Conservation (phyloP, 805 yeast species). For the Pichia thaimueangensis region DNA sequence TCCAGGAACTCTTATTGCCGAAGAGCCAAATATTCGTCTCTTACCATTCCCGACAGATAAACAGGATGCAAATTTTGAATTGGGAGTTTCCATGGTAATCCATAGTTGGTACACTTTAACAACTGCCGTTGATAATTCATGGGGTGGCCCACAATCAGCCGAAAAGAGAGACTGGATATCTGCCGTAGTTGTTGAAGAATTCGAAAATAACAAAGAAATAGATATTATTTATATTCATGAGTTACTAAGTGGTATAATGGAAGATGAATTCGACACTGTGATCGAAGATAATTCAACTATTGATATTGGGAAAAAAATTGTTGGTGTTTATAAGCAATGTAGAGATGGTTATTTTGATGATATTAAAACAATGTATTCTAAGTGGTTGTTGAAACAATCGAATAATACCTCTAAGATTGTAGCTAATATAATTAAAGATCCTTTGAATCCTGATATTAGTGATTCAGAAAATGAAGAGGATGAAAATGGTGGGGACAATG, state of each 20-base stretch:
- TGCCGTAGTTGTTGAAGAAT: constrained; percentile 74
- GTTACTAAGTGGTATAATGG: constrained; percentile 80
- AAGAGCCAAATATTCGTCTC: constrained; percentile 19
- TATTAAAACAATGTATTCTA: constrained; percentile 54
- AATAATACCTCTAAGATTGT: constrained; percentile 28
- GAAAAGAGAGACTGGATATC: constrained; percentile 96
- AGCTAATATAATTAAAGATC: constrained; percentile 52
- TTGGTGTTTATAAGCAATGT: constrained; percentile 64
- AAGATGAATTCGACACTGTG: constrained; percentile 86
- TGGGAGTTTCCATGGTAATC: constrained; percentile 89
- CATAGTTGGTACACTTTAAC: constrained; percentile 83
- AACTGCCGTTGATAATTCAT: constrained; percentile 82
- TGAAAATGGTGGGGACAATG: constrained; percentile 35
- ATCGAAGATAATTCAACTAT: constrained; percentile 88
- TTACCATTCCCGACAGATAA: constrained; percentile 39
- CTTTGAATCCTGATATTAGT: constrained; percentile 48
- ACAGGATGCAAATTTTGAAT: constrained; percentile 80
- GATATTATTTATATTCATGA: constrained; percentile 81
- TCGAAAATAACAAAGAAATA: constrained; percentile 53
- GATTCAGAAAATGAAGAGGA: constrained; percentile 40
- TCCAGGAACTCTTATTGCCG: constrained; percentile 28
- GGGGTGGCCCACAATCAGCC: constrained; percentile 93
- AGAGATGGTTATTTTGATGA: constrained; percentile 41
- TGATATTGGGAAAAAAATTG: constrained; percentile 59
- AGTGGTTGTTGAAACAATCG: constrained; percentile 51